Conservation (phyloP, 106 monocot genomes). For the Chionographis japonica region DNA sequence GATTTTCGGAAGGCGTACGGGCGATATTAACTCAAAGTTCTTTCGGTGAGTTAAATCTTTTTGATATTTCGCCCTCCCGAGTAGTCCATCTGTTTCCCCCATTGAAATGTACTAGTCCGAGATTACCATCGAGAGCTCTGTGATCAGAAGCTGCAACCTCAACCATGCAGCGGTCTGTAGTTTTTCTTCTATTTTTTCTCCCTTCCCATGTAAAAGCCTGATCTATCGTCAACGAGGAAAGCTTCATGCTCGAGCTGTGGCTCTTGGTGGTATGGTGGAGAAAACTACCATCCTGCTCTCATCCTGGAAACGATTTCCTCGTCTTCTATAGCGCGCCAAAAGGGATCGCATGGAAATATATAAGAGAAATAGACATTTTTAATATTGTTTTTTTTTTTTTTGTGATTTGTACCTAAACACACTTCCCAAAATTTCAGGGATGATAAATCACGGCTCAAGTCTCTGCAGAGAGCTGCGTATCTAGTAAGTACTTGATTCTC, state of each 20-base stretch:
- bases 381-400: background rate
- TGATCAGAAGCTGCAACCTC: background rate
- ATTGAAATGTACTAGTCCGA: too few species aligned
- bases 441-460: conserved; percentile 6
- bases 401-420: conserved; percentile 3
- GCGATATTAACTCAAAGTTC: conserved; percentile 19
- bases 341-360: too few species aligned
- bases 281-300: too few species aligned
- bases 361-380: too few species aligned
- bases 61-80: conserved; percentile 6
- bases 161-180: background rate
- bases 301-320: too few species aligned
- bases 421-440: conserved; percentile 25
- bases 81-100: background rate
- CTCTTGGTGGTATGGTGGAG: too few species aligned
- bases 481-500: conserved; percentile 2
- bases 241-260: too few species aligned
- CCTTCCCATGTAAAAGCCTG: too few species aligned
- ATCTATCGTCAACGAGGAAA: too few species aligned
- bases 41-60: conserved; percentile 49
- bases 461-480: background rate
- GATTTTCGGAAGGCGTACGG: conserved; percentile 48
- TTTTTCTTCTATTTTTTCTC: too few species aligned
- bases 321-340: too few species aligned
- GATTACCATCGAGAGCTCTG: too few species aligned